Conservation (phyloP, 2,329 filamentous ascomycete species). For the Periconia macrospinosa region DNA sequence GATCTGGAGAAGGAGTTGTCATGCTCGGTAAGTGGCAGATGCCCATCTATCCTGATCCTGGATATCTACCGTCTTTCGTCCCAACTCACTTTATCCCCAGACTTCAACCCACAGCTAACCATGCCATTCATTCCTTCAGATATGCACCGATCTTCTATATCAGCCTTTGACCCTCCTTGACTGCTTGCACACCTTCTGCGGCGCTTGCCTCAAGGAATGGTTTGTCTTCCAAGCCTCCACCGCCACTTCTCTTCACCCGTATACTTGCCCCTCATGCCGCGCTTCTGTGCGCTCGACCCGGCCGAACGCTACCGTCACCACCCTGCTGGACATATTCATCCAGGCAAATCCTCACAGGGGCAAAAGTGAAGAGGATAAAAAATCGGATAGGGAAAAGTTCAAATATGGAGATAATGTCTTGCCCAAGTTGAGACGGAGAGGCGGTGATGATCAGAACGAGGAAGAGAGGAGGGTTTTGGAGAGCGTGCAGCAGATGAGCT, state of each 20-base stretch:
- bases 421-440: conserved; percentile 57
- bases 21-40: conserved; percentile 73
- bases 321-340: conserved; percentile 85
- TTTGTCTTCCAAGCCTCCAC: conserved; percentile 76
- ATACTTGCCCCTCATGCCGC: conserved; percentile 92
- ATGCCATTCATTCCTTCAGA: conserved; percentile 58
- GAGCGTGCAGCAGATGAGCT: conserved; percentile 71
- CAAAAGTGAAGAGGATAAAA: conserved; percentile 71
- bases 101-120: too few species aligned
- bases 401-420: conserved; percentile 80
- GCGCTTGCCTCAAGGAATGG: conserved; percentile 94
- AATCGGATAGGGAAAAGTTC: conserved; percentile 75
- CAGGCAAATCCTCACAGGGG: conserved; percentile 75
- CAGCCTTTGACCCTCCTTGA: conserved; percentile 89
- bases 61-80: too few species aligned
- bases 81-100: conserved; percentile 7
- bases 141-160: conserved; percentile 93
- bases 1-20: conserved; percentile 93
- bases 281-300: conserved; percentile 82
- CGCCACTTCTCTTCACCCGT: conserved; percentile 59
- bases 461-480: conserved; percentile 72
- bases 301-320: conserved; percentile 88
- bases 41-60: too few species aligned
- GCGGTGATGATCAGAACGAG: conserved; percentile 58
- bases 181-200: conserved; percentile 95